These are phyloP conservation scores for Sporothrix brunneoviolacea DNA, from an alignment of 2,329 filamentous ascomycete genomes.

Conservation along the genomic window DNA sequence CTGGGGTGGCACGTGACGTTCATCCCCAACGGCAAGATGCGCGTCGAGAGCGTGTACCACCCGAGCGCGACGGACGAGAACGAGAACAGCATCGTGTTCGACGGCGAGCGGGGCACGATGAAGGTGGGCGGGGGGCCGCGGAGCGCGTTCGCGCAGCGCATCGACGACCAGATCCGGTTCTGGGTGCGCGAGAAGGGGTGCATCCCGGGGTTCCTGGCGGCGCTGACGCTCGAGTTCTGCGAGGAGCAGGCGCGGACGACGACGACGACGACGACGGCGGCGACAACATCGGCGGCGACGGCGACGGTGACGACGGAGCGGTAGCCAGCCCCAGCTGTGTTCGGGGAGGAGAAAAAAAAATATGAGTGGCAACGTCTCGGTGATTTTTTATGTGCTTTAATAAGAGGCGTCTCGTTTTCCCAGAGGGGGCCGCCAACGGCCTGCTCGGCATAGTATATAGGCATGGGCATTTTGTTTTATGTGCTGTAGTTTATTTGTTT, in stretches of 20 bases:
- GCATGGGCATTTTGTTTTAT: no score
- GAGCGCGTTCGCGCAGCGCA: slow-evolving; percentile 78
- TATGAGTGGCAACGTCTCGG: background rate
- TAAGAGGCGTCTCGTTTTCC: no score
- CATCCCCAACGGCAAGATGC: slow-evolving; percentile 93
- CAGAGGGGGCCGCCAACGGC: no score
- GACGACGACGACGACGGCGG: slow-evolving; percentile 4
- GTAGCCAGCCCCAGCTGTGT: no score
- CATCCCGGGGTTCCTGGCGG: slow-evolving; percentile 87
- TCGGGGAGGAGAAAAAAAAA: background rate
- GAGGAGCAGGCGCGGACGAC: slow-evolving; percentile 50
- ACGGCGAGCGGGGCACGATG: slow-evolving; percentile 93
- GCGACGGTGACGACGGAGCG: slow-evolving; percentile 7
- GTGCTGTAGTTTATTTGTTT: no score
- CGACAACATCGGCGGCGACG: no score
- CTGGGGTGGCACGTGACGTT: slow-evolving; percentile 95
- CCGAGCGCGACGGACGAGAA: slow-evolving; percentile 62
- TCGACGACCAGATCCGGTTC: slow-evolving; percentile 81
- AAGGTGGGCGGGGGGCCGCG: slow-evolving; percentile 89
- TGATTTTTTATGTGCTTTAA: background rate
- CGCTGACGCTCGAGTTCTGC: slow-evolving; percentile 87
- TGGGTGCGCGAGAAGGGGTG: slow-evolving; percentile 94
- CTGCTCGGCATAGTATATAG: no score
- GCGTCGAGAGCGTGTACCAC: slow-evolving; percentile 80
- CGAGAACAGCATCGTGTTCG: slow-evolving; percentile 73